Evolutionary conservation across 1,284 basidiomycete genomes (phyloP), one percentile per base, ranked within the genome.

Genomic region (Hemileia vastatrix): DNA sequence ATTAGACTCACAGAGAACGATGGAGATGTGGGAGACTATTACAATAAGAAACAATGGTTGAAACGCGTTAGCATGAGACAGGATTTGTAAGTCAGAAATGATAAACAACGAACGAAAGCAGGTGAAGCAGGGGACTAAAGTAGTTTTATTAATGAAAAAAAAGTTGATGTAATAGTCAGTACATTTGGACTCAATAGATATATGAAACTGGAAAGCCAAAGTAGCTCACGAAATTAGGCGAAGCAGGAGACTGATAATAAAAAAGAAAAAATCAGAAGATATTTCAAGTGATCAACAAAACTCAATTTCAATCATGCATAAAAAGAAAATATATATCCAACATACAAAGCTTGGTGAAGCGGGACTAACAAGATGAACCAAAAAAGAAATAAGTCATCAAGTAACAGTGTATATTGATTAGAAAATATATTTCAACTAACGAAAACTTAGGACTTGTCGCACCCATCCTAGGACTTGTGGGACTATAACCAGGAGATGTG

Each of bases 401-500:
- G 40, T 43, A 43, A 43, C 8, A 43, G 8, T 8, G 40, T 8
- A n/a, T 43, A 8, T 43, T n/a, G 67, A 62, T 50, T 55, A 68
- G 24, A 48, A 71, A 67, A 4, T 67, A 65, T 3, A 87, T 88
- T 9, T 86, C 87, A 1, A 88, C 88, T 33, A 86, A 80, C 67
- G 86, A 86, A 65, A 89, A 83, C 6, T 83, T 83, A 9, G 87
- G 87, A 4, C 86, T 87, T 24, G 67, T 66, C 13, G 70, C 57
- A 36, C 68, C 68, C 64, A 77, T 66, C 54, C 66, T 67, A 19
- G 76, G 76, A 27, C 70, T 72, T 6, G 88, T 90, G 0, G 90
- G 90, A 5, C 87, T 89, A 76, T 90, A 91, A 0, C 87, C 88
- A 1, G 88, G 88, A 0, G 87, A 89, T 1, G 87, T 88, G 61